Evolutionary conservation across 2,329 filamentous ascomycete species (phyloP), one percentile per base, ranked within the genome.

Genomic region (Cercospora brassicicola): DNA sequence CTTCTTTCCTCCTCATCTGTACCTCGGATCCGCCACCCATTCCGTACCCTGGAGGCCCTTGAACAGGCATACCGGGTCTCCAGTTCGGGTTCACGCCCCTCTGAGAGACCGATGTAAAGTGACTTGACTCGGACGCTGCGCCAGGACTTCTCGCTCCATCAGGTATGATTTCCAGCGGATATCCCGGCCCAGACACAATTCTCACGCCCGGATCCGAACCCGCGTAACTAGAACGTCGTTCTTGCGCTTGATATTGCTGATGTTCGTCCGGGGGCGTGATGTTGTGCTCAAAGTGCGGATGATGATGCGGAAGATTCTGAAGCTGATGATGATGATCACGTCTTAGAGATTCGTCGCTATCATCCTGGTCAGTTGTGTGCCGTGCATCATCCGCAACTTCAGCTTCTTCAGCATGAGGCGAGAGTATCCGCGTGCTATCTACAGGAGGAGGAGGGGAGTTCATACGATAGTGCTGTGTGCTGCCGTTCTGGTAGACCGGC

Each of bases 61-160:
- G 82, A 31, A 84, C 67, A n/a, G 69, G 62, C 51, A 56, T 59
- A 20, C 86, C 88, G 70, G 80, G 80, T n/a, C 91, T 88, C 94
- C 94, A 97, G 68, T 90, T 89, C 6, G 94, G 94, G 78, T 97
- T 97, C 64, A 97, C 83, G 1, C 91, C 91, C 36, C 94, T 87
- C 79, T 97, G 93, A 0, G 91, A 94, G 56, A 98, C 90, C 10
- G 91, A 95, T 1, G 94, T 97, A 80, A 97, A 97, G 73, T 91
- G 91, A 56, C 90, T 94, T 26, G 88, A 86, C 76, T 97, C 92
- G 70, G 91, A 94, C 10, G 79, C 82, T 8, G 70, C 73, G 20
- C 68, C 73, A 2, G 91, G 93, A 74, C 89, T 94, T 74, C 91
- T 87, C 55, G 85, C 82, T 59, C 85, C 86, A 71, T 87, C 85